Evolutionary conservation across 108 stramenopile genomes (phyloP), one percentile per base, ranked within the genome.

Genomic region (Cyclotella atomus): DNA sequence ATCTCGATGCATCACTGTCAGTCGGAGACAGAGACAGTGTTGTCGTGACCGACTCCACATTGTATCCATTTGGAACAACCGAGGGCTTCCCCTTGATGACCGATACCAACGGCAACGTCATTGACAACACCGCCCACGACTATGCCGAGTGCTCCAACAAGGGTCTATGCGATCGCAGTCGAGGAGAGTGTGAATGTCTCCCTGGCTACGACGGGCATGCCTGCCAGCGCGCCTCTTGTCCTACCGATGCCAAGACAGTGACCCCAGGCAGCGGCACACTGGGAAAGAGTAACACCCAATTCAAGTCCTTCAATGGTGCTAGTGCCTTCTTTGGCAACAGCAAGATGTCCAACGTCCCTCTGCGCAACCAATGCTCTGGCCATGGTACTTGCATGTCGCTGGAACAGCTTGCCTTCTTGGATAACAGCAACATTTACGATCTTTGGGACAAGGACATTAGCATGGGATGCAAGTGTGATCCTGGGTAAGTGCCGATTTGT

Each of bases 91-190:
- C 91, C n/a, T 54, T 76, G 32, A 91, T 83, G 84, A 54, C 8
- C 23, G 81, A 85, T 44, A 56, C 77, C 41, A 70, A 75, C 38
- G 78, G 78, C n/a, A 75, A 32, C 67, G 49, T 49, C 23, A 52
- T 85, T 15, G 36, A 70, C 16, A 71, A 89, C 62, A 76, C 80
- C 25, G 93, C 87, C 14, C 93, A 92, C 67, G 83, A 85, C 45
- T 86, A 88, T 49, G 73, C 85, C 27, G 89, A 92, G 68, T 94
- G 93, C 84, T 89, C 89, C 32, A 84, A 89, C 75, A 91, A 91
- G 81, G 94, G 94, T 44, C 54, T 85, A 50, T 95, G 94, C 74
- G 92, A 94, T 70, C 84, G 89, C 21, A 43, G 21, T 21, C 67
- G 74, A 30, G 94, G 94, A 30, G 60, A 83, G 66, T 95, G 94